Evolutionary conservation across 2,329 filamentous ascomycete genomes (phyloP).

Genomic region (Gaeumannomyces tritici): DNA sequence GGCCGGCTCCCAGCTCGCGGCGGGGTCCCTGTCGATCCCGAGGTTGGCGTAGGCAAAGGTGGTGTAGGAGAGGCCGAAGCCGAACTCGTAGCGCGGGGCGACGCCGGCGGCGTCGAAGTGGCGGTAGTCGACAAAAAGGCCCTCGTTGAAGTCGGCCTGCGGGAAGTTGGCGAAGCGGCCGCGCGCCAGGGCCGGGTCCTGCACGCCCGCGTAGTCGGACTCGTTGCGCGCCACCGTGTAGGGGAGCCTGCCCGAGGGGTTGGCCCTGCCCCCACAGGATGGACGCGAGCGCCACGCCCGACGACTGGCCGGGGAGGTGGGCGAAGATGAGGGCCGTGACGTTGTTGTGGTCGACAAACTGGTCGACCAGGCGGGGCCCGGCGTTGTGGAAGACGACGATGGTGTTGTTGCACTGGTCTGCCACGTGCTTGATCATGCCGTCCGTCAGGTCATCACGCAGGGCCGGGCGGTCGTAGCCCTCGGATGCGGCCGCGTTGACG

Average conservation of each 20-base stretch:
- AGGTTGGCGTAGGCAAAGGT: slow-evolving; percentile 37
- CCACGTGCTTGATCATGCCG: slow-evolving; percentile 44
- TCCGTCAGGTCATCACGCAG: slow-evolving; percentile 59
- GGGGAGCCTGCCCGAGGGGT: slow-evolving; percentile 47
- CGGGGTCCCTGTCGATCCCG: slow-evolving; percentile 13
- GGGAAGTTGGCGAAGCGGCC: slow-evolving; percentile 42
- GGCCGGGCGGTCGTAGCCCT: slow-evolving; percentile 54
- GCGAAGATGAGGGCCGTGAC: slow-evolving; percentile 54
- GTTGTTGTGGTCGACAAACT: slow-evolving; percentile 52
- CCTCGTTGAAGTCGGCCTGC: slow-evolving; percentile 38
- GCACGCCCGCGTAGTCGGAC: slow-evolving; percentile 40
- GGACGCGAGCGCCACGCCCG: slow-evolving; percentile 42
- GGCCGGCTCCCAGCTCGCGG: slow-evolving; percentile 18
- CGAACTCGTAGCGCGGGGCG: slow-evolving; percentile 42
- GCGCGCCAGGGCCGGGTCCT: slow-evolving; percentile 26
- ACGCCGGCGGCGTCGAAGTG: slow-evolving; percentile 40
- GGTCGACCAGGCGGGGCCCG: slow-evolving; percentile 48
- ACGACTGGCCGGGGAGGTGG: slow-evolving; percentile 54
- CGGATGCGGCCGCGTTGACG: slow-evolving; percentile 58
- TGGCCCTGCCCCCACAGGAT: slow-evolving; percentile 48
- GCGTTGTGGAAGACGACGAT: slow-evolving; percentile 58
- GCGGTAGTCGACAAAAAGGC: slow-evolving; percentile 43
- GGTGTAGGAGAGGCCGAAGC: slow-evolving; percentile 46
- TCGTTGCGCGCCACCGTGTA: slow-evolving; percentile 49
- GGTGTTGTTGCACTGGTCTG: slow-evolving; percentile 48